A percentile compares a stretch with the other conserved stretches of the same genome.
Conservation (phyloP, 345 rosid genomes). For the Melaleuca alternifolia region DNA sequence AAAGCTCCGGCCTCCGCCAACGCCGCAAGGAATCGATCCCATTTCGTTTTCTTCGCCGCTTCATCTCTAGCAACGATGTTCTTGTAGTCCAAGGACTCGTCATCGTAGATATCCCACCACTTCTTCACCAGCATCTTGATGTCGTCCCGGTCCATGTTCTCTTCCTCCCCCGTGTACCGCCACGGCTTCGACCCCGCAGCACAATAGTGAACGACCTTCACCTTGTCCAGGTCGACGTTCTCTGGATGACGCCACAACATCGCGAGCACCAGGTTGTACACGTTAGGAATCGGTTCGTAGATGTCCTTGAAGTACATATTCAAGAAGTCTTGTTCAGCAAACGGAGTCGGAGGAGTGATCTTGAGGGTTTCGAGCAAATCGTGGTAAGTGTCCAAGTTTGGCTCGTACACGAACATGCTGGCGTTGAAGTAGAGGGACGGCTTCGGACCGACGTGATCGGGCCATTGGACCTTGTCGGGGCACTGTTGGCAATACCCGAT, state of each 20-base stretch:
- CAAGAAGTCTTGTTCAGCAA: constrained; percentile 47
- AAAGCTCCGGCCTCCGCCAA: constrained; percentile 20
- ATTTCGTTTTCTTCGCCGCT: background rate
- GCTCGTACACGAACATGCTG: constrained; percentile 33
- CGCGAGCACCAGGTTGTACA: constrained; percentile 35
- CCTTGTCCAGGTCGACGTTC: constrained; percentile 14
- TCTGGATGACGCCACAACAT: constrained; percentile 43
- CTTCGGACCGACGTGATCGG: background rate
- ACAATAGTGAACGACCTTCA: constrained; percentile 35
- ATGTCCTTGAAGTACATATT: constrained; percentile 32
- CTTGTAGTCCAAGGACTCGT: constrained; percentile 27
- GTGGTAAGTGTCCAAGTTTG: constrained; percentile 12
- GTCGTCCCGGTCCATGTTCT: constrained; percentile 35
- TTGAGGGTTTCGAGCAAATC: constrained; percentile 15
- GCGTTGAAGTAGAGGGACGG: constrained; percentile 43
- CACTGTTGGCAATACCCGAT: constrained; percentile 43
- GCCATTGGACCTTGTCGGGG: constrained; percentile 10
- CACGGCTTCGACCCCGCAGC: constrained; percentile 42
- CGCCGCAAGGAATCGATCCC: constrained; percentile 14
- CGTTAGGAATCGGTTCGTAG: constrained; percentile 19
- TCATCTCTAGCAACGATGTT: background rate
- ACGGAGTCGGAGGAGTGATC: constrained; percentile 25
- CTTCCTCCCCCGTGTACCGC: constrained; percentile 40
- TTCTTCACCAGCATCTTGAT: constrained; percentile 23
- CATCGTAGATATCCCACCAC: constrained; percentile 38